A percentile compares a stretch with the other conserved stretches of the same genome.
phyloP scores from a whole-genome alignment of 768 basidiomycete genomes.

The Cantharellus anzutake region DNA sequence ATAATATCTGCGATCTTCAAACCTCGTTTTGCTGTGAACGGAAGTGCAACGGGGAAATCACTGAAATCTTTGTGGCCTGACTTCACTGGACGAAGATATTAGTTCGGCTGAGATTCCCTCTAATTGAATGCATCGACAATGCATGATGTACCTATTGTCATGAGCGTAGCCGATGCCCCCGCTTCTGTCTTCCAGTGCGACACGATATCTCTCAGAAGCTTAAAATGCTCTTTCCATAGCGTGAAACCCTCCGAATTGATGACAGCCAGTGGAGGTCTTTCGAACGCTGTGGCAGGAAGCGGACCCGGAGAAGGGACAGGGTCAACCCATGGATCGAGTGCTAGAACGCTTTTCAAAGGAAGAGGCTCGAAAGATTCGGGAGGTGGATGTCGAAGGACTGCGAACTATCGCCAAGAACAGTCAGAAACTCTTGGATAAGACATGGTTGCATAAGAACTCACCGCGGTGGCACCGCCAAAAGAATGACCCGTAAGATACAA shows the following conservation, averaged over 20 bases:
- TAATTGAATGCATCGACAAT: neutral
- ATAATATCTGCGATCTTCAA: neutral
- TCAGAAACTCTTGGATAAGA: too few relatives aligned
- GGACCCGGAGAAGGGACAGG: slow-evolving; percentile 45
- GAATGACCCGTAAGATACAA: slow-evolving; percentile 32
- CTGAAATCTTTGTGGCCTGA: slow-evolving; percentile 7
- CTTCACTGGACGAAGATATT: slow-evolving; percentile 1
- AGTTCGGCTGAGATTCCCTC: neutral
- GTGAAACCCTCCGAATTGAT: slow-evolving; percentile 67
- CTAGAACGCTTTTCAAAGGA: slow-evolving; percentile 36
- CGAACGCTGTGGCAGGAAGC: slow-evolving; percentile 8
- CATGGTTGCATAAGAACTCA: slow-evolving; percentile 14
- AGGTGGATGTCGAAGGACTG: slow-evolving; percentile 33
- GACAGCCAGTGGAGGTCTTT: slow-evolving; percentile 28
- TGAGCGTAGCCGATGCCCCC: slow-evolving; percentile 2
- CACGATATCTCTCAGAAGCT: slow-evolving; percentile 33
- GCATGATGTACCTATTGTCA: slow-evolving; percentile 7
- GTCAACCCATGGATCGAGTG: slow-evolving; percentile 76
- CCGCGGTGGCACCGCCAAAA: slow-evolving; percentile 36
- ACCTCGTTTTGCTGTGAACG: neutral
- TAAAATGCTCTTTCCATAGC: slow-evolving; percentile 59
- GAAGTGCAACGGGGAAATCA: slow-evolving; percentile 5
- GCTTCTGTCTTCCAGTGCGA: slow-evolving; percentile 25
- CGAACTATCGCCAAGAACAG: slow-evolving; percentile 26
- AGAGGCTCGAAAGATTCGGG: slow-evolving; percentile 24